Conservation (phyloP, 331 rosid genomes). For the Telfairia occidentalis region DNA sequence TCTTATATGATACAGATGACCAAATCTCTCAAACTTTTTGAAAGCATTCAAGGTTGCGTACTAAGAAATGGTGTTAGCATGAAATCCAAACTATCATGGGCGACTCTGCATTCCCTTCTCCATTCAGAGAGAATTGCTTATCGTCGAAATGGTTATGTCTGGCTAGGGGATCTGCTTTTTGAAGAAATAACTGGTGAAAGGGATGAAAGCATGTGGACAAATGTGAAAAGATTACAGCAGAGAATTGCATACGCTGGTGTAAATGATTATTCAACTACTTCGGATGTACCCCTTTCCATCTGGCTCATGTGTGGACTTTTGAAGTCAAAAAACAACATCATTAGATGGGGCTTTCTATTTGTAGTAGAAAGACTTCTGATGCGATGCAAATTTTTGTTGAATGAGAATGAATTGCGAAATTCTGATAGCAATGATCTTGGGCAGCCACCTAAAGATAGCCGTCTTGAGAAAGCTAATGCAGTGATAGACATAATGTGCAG, state of each 20-base stretch:
- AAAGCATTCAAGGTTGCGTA: slow-evolving; percentile 46
- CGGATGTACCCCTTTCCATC: slow-evolving; percentile 68
- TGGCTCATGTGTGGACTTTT: slow-evolving; percentile 84
- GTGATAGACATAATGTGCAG: slow-evolving; percentile 90
- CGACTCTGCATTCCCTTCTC: slow-evolving; percentile 86
- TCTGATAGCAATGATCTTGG: slow-evolving; percentile 33
- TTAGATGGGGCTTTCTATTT: slow-evolving; percentile 92
- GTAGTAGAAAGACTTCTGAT: slow-evolving; percentile 92
- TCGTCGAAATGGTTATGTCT: slow-evolving; percentile 75
- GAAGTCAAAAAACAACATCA: slow-evolving; percentile 59
- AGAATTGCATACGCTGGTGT: slow-evolving; percentile 52
- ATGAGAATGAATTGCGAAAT: slow-evolving; percentile 63
- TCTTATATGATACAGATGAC: slow-evolving; percentile 67
- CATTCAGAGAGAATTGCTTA: slow-evolving; percentile 82
- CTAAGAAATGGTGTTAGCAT: slow-evolving; percentile 53
- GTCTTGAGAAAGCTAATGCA: slow-evolving; percentile 88
- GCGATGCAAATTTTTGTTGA: slow-evolving; percentile 89
- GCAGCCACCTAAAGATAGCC: slow-evolving; percentile 39
- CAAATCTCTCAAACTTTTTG: slow-evolving; percentile 61
- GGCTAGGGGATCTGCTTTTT: slow-evolving; percentile 94
- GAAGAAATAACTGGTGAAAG: slow-evolving; percentile 71
- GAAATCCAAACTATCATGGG: slow-evolving; percentile 70
- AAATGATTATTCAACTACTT: slow-evolving; percentile 51
- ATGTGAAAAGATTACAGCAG: slow-evolving; percentile 59
- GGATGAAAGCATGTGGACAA: slow-evolving; percentile 55